Base-by-base conservation (phyloP, 768 basidiomycete genomes). In the Pleurotus platypus region DNA sequence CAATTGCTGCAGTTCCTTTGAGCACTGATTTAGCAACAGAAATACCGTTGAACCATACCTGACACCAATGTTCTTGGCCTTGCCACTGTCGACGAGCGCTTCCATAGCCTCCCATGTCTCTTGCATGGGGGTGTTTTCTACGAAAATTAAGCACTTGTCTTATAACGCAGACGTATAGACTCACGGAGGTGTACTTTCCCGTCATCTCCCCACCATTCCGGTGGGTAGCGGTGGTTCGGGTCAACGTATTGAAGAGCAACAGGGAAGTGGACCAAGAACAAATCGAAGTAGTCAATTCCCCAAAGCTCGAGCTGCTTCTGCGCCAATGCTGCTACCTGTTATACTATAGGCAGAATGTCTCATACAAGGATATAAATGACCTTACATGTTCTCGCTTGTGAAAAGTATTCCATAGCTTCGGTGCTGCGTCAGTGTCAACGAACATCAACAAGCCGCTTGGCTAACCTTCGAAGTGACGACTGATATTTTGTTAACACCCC, bases 91-190 rank as follows among this genome's bases (percentile, higher is more conserved):
- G 47, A 87, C 86, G 18, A 94, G 80, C 59, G 78, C 76, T 70
- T 96, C 94, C 85, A 96, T 82, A 13, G 82, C 90, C 42, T 70
- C 66, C 91, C 92, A 95, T 15, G 94, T 95, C 74, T 91, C 87
- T 63, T 85, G 83, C 68, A 90, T 80, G 39, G 87, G 86, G 0
- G 82, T 84, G 50, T 85, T 84, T 61, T 82, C 81, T 22, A 13
- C n/a, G 13, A 16, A 9, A 20, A 5, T 42, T 5, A 18, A 3
- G 11, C 9, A 13, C 24, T 7, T 22, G 18, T 12, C 5, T 43
- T 4, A 15, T 20, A 13, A 12, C 20, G 26, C 7, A 56, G 15
- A 8, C 5, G 18, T 5, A 4, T 5, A 5, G 16, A 69, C 76
- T 69, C 70, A 85, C 86, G 79, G 39, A 86, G 78, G 62, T 54